Evolutionary conservation across 805 yeast genomes (phyloP).

Genomic region (Ogataea henricii): DNA sequence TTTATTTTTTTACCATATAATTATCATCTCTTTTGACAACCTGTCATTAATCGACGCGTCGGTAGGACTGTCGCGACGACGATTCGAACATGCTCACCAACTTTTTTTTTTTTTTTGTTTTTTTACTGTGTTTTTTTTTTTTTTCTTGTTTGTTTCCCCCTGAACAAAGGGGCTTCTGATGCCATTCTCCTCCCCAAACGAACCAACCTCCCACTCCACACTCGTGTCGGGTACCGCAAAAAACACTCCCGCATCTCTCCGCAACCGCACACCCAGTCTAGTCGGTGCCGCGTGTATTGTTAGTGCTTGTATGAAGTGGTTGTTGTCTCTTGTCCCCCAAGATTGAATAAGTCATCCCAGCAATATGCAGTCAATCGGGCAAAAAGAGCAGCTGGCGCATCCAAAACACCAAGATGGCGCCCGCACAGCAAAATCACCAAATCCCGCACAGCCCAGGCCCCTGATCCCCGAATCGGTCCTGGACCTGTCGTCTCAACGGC

Average conservation of each 20-base stretch:
- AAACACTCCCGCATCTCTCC: background rate
- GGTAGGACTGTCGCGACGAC: too few species aligned
- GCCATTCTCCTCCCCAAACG: background rate
- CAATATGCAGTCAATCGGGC: background rate
- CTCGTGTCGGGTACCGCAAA: too few species aligned
- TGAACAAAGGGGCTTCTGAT: too few species aligned
- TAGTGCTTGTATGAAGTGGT: background rate
- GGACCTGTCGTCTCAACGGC: slow-evolving; percentile 77
- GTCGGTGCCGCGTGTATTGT: background rate
- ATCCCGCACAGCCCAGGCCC: slow-evolving; percentile 24
- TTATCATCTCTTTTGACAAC: background rate
- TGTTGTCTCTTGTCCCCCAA: background rate
- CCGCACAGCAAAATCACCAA: background rate
- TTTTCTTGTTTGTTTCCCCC: too few species aligned
- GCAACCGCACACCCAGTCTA: background rate
- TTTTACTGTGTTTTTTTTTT: too few species aligned
- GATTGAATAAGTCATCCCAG: background rate
- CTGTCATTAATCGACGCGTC: slow-evolving; percentile 1
- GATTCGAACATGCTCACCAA: too few species aligned
- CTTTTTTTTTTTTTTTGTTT: too few species aligned
- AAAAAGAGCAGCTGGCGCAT: background rate
- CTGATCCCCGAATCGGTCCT: slow-evolving; percentile 66
- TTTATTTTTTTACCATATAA: background rate
- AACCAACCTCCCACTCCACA: too few species aligned
- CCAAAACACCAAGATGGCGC: background rate